These are phyloP conservation scores for Pichia rugopelliculosa DNA, from an alignment of 805 yeast genomes.

Conservation along the genomic window DNA sequence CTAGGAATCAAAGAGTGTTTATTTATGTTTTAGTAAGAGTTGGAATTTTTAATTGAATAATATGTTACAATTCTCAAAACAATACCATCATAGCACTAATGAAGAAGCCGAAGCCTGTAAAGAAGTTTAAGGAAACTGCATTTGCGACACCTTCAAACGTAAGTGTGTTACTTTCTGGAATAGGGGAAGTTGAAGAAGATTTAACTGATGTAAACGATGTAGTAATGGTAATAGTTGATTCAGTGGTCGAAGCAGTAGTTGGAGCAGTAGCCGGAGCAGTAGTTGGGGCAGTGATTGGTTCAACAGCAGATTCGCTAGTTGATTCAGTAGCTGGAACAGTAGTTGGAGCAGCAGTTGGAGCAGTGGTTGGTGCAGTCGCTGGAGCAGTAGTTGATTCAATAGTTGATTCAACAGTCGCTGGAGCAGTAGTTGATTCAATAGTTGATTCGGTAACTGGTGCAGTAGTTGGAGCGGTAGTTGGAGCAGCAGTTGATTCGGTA, in stretches of 20 bases:
- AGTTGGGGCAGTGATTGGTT: slow-evolving; percentile 3
- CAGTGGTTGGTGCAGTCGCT: background rate
- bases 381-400: background rate
- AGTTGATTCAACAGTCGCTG: background rate
- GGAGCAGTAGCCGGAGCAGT: slow-evolving; percentile 9
- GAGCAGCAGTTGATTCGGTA: background rate
- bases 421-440: background rate
- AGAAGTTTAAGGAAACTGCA: background rate
- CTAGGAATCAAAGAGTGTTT: too few relatives aligned
- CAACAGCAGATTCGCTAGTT: background rate
- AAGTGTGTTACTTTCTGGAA: background rate
- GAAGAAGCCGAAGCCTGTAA: background rate
- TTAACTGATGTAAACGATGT: background rate
- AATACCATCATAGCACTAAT: background rate
- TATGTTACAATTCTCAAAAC: too few relatives aligned
- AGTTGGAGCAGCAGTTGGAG: background rate
- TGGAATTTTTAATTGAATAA: too few relatives aligned
- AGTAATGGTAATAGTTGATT: background rate
- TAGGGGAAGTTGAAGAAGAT: background rate
- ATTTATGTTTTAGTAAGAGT: too few relatives aligned
- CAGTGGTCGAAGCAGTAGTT: slow-evolving; percentile 1
- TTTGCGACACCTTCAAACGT: background rate
- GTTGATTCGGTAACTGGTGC: background rate
- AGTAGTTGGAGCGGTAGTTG: background rate
- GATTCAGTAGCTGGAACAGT: background rate